These are phyloP conservation scores for Ceratocystis harringtonii DNA, from an alignment of 2,329 filamentous ascomycete genomes.

Conservation along the genomic window DNA sequence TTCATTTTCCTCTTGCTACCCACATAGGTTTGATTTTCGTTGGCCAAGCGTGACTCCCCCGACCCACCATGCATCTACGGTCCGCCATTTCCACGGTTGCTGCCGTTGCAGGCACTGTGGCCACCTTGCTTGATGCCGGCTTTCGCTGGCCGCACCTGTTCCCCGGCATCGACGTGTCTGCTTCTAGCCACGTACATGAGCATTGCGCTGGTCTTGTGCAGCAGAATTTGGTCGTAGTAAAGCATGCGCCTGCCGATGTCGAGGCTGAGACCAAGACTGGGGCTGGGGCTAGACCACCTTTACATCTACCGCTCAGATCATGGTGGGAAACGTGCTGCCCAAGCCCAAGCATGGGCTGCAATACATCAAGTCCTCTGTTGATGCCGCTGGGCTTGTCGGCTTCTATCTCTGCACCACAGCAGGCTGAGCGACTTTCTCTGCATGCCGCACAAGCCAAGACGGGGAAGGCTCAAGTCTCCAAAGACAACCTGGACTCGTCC, in stretches of 20 bases:
- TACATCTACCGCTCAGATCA: background rate
- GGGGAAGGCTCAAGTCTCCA: background rate
- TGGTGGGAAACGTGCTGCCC: conserved; percentile 1
- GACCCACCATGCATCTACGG: conserved; percentile 8
- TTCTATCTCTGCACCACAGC: background rate
- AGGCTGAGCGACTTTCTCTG: background rate
- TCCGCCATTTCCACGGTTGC: conserved; percentile 11
- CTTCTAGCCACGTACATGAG: background rate
- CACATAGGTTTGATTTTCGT: too few species aligned
- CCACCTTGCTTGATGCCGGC: conserved; percentile 11
- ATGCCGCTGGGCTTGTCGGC: background rate
- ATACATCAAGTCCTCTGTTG: conserved; percentile 3
- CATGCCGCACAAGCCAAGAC: background rate
- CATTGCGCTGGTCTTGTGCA: background rate
- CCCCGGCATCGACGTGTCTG: background rate
- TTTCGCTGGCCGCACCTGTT: conserved; percentile 1
- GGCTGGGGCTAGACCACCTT: background rate
- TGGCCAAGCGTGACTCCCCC: background rate
- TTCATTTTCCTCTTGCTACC: background rate
- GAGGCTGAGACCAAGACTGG: background rate
- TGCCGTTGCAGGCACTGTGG: conserved; percentile 10
- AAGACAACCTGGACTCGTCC: background rate
- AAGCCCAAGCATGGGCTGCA: conserved; percentile 11
- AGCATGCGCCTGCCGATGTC: background rate
- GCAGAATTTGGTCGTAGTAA: background rate